Evolutionary conservation across 108 stramenopile genomes (phyloP).

Genomic region (Skeletonema tropicum): DNA sequence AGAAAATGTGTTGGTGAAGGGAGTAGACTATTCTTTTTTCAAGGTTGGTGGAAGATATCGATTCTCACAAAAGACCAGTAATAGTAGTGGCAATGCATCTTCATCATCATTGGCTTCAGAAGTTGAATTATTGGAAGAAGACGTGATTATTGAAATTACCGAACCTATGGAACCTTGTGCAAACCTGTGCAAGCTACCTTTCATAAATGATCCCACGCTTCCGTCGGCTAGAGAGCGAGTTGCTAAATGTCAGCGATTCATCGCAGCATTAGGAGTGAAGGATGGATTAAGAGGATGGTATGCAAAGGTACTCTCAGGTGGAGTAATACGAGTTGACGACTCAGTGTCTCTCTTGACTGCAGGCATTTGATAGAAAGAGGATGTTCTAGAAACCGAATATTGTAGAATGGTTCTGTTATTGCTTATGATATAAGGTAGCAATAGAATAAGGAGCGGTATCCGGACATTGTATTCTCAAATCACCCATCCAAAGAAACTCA

Average conservation of each 20-base stretch:
- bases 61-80: slow-evolving; percentile 23
- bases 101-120: not conserved
- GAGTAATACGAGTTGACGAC: slow-evolving; percentile 42
- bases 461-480: slow-evolving; percentile 32
- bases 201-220: slow-evolving; percentile 45
- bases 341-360: slow-evolving; percentile 10
- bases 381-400: too few relatives aligned
- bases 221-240: slow-evolving; percentile 47
- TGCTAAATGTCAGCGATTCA: slow-evolving; percentile 46
- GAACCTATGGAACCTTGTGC: slow-evolving; percentile 64
- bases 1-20: slow-evolving; percentile 63
- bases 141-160: slow-evolving; percentile 60
- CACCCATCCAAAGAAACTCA: slow-evolving; percentile 35
- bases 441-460: slow-evolving; percentile 52
- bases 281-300: slow-evolving; percentile 72
- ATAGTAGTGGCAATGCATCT: not conserved
- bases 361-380: not conserved
- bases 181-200: slow-evolving; percentile 64
- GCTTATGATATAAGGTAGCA: slow-evolving; percentile 42
- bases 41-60: slow-evolving; percentile 48
- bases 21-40: slow-evolving; percentile 50
- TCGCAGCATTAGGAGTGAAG: slow-evolving; percentile 35
- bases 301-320: slow-evolving; percentile 56
- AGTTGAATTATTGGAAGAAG: not conserved
- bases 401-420: not conserved